A percentile compares a stretch with the other conserved stretches of the same genome.
These are phyloP conservation scores for Colletotrichum ledebouriae DNA, from an alignment of 2,329 filamentous ascomycete species.

Conservation along the genomic window DNA sequence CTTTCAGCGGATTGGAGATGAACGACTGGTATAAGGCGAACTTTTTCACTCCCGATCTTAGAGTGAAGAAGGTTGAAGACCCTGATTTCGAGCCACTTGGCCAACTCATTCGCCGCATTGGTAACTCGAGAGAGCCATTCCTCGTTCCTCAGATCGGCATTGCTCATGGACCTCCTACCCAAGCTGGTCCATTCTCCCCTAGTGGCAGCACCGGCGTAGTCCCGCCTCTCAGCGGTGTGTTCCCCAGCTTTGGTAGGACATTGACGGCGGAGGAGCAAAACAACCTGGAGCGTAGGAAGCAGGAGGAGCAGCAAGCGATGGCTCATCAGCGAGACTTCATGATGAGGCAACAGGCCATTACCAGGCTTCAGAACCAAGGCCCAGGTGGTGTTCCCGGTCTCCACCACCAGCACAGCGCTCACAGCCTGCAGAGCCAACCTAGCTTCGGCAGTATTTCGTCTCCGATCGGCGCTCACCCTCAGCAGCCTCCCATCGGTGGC, in stretches of 20 bases:
- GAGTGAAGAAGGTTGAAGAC: constrained; percentile 96
- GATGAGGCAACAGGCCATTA: constrained; percentile 84
- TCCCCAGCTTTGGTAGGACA: constrained; percentile 96
- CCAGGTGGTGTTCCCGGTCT: constrained; percentile 58
- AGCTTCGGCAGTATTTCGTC: constrained; percentile 96
- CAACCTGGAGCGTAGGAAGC: constrained; percentile 93
- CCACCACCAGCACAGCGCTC: constrained; percentile 94
- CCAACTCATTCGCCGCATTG: constrained; percentile 93
- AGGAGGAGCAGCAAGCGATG: constrained; percentile 98
- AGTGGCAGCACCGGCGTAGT: constrained; percentile 73
- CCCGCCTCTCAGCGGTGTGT: constrained; percentile 91
- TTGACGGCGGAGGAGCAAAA: constrained; percentile 98
- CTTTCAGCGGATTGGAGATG: constrained; percentile 98
- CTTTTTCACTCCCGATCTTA: constrained; percentile 94
- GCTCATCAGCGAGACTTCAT: constrained; percentile 95
- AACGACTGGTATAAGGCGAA: constrained; percentile 99
- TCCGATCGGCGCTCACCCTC: constrained; percentile 72
- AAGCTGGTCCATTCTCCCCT: constrained; percentile 62
- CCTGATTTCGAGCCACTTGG: constrained; percentile 94
- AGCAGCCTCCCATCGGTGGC: constrained; percentile 60
- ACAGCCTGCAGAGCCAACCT: constrained; percentile 96
- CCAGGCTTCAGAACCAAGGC: constrained; percentile 59
- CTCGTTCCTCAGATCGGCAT: constrained; percentile 97
- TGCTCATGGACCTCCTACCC: constrained; percentile 78
- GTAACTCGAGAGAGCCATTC: constrained; percentile 97